phyloP scores from a whole-genome alignment of 352 stramenopile genomes.

The Phytopythium delawarense region DNA sequence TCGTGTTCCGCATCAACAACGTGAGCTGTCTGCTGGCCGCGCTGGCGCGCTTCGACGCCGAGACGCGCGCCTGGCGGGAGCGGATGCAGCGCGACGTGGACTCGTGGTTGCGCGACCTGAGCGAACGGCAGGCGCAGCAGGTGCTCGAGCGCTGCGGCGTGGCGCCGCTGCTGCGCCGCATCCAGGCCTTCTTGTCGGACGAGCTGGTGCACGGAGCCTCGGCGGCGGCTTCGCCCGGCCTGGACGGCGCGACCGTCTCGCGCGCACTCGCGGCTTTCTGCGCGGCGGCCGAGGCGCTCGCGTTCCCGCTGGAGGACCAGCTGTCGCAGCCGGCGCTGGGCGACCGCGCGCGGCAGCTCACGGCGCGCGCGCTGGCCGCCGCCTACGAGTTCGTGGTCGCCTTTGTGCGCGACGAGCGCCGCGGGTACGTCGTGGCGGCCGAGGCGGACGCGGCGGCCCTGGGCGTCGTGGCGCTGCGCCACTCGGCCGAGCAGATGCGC shows the following conservation, averaged over 20 bases:
- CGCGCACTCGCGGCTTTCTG: conserved; percentile 55
- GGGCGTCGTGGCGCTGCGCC: conserved; percentile 18
- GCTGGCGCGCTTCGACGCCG: conserved; percentile 31
- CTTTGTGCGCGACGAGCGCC: conserved; percentile 31
- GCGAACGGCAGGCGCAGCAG: conserved; percentile 35
- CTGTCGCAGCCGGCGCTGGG: conserved; percentile 43
- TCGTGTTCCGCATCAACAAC: conserved; percentile 74
- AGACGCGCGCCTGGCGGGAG: conserved; percentile 35
- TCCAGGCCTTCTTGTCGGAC: conserved; percentile 33
- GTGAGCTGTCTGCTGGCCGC: conserved; percentile 56
- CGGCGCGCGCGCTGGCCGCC: conserved; percentile 28
- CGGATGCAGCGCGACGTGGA: conserved; percentile 31
- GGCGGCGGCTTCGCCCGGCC: conserved; percentile 15
- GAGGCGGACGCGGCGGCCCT: not conserved
- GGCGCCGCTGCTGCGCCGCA: conserved; percentile 30
- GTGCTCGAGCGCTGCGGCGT: conserved; percentile 46
- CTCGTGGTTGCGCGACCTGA: conserved; percentile 33
- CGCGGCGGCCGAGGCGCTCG: conserved; percentile 35
- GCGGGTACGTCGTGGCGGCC: conserved; percentile 4
- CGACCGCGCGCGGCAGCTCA: conserved; percentile 35
- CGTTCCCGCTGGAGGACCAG: conserved; percentile 50
- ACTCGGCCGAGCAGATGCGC: conserved; percentile 56
- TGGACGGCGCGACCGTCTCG: conserved; percentile 46
- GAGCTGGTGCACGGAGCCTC: conserved; percentile 8
- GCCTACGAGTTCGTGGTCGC: conserved; percentile 53